Evolutionary conservation across 345 rosid species (phyloP), one percentile per base, ranked within the genome.

Genomic region (Carallia brachiata): DNA sequence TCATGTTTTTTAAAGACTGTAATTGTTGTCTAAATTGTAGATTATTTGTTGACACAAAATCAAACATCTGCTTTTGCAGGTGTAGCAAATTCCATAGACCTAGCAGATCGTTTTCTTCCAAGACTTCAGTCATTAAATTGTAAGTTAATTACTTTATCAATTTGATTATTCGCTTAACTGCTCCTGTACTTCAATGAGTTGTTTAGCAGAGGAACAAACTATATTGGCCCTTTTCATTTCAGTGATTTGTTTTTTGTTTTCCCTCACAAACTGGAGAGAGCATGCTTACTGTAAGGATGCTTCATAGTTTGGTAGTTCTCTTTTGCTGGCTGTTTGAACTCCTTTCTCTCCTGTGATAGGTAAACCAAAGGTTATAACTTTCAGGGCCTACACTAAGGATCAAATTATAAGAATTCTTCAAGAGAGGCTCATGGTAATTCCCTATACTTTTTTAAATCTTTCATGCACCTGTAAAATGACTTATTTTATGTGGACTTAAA

Each of bases 71-170:
- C 67, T 73, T 62, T 59, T 77, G 30, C 85, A 93, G 98, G 97
- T 37, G 79, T 93, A 66, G 97, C 98, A 68, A 93, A 93, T 88
- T 90, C 98, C 67, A 88, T 90, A 72, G 98, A 90, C 68, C 82
- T 93, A 36, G 93, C 93, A 23, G 96, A 93, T 84, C 88, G 97
- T 65, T 93, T 93, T 84, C 97, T 93, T 77, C 96, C 93, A 16
- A 89, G 80, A 77, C 85, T 90, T 17, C 92, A 84, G 78, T 84
- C 93, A 40, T 76, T 88, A 72, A 89, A 90, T 76, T 93, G 97
- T 93, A 86, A 76, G 90, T 73, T 65, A 56, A 2, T 66, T 37
- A 28, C 73, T 67, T 61, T 19, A 15, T 56, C 27, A 8, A 40
- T 7, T 44, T 36, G 1, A 3, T 47, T 18, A 48, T 1, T 47